These are phyloP conservation scores for Erodium trifolium DNA, from an alignment of 441 rosid genomes.

Conservation along the genomic window DNA sequence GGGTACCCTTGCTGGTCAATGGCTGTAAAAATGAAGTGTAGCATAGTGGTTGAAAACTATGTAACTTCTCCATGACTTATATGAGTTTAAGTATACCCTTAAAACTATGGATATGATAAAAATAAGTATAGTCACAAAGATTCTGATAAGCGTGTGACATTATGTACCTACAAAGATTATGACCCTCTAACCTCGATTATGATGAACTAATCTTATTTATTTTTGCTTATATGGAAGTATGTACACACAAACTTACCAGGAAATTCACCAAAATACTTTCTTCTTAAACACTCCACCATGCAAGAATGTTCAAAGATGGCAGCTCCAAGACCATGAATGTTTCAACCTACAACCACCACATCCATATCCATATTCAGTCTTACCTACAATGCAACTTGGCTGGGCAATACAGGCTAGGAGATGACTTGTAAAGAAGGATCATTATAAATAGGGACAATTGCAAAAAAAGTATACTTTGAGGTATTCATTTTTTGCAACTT, in stretches of 20 bases:
- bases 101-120: no score
- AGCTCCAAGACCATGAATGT: neutral
- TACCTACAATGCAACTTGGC: neutral
- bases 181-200: neutral
- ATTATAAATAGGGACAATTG: neutral
- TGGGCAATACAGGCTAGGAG: neutral
- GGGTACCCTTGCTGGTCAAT: neutral
- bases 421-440: neutral
- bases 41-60: neutral
- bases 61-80: neutral
- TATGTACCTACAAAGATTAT: neutral
- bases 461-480: no score
- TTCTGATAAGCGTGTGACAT: neutral
- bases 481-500: no score
- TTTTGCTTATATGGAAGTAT: neutral
- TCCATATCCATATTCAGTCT: neutral
- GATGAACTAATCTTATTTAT: neutral
- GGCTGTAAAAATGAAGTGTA: neutral
- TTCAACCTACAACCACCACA: neutral
- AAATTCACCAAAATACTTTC: neutral
- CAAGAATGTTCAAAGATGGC: slow-evolving; percentile 5
- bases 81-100: no score
- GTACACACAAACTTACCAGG: neutral
- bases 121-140: neutral
- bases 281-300: neutral